These are phyloP conservation scores for Flaveria ramosissima DNA, from an alignment of 129 eudicot genomes.

Conservation along the genomic window DNA sequence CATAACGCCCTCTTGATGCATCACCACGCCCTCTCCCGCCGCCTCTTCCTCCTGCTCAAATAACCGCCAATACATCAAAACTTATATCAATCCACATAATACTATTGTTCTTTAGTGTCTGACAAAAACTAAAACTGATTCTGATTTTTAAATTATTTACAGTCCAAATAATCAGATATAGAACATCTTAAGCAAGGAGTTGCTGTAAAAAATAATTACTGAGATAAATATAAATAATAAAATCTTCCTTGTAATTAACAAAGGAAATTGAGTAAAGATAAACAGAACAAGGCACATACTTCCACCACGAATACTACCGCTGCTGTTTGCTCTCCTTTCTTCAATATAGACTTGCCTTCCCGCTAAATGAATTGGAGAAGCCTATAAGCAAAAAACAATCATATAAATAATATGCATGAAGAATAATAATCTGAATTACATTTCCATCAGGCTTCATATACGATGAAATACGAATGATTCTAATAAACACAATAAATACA, in stretches of 20 bases:
- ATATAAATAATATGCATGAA: neutral
- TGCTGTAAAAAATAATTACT: too few relatives aligned
- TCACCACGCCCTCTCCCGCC: conserved; percentile 55
- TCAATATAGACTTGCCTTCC: conserved; percentile 84
- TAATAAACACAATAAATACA: too few relatives aligned
- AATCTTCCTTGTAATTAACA: too few relatives aligned
- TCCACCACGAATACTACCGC: conserved; percentile 70
- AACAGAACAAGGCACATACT: conserved; percentile 46
- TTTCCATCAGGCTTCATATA: too few relatives aligned
- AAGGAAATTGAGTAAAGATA: neutral
- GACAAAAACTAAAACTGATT: too few relatives aligned
- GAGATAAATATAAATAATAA: too few relatives aligned
- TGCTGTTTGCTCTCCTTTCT: conserved; percentile 74
- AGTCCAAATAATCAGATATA: too few relatives aligned
- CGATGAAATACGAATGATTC: too few relatives aligned
- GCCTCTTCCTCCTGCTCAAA: conserved; percentile 68
- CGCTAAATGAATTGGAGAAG: conserved; percentile 77
- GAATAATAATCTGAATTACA: too few relatives aligned
- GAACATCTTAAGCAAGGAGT: too few relatives aligned
- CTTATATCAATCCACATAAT: neutral
- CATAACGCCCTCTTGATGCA: conserved; percentile 57
- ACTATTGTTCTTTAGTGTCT: neutral
- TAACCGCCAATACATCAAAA: neutral
- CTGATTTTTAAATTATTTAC: too few relatives aligned
- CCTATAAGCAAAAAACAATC: conserved; percentile 42